Conservation (phyloP, 495 filamentous ascomycete genomes). For the Cetradonia linearis region DNA sequence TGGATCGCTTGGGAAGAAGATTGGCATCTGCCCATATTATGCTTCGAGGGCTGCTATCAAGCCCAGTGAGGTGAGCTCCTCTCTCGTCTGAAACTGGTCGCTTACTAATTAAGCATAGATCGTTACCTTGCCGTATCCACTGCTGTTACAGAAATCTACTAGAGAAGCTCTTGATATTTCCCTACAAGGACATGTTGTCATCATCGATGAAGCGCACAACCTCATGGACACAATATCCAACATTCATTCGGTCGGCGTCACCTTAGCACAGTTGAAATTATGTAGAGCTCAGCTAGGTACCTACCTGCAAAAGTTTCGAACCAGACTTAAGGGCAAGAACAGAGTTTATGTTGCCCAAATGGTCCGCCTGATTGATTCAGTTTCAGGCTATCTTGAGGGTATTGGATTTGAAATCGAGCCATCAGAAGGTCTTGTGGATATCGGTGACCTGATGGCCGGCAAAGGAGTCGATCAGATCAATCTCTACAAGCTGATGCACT, state of each 20-base stretch:
- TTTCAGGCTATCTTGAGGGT: constrained; percentile 54
- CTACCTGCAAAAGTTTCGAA: constrained; percentile 82
- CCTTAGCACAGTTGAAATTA: constrained; percentile 57
- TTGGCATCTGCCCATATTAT: constrained; percentile 91
- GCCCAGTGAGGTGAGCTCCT: constrained; percentile 54
- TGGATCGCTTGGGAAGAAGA: constrained; percentile 59
- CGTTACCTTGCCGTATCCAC: constrained; percentile 84
- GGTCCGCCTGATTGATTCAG: constrained; percentile 65
- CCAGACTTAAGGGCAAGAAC: constrained; percentile 84
- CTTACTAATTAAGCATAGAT: constrained; percentile 46
- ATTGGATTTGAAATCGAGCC: constrained; percentile 30
- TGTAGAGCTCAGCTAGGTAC: constrained; percentile 63
- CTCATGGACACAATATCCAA: constrained; percentile 88
- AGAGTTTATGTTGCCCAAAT: constrained; percentile 83
- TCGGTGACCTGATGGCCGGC: constrained; percentile 60
- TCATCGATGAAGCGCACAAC: constrained; percentile 97
- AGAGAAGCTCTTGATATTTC: constrained; percentile 80
- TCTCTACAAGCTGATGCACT: constrained; percentile 73
- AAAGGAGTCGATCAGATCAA: constrained; percentile 96
- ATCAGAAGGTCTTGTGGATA: constrained; percentile 52
- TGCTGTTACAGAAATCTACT: constrained; percentile 81
- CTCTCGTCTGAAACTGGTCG: not conserved
- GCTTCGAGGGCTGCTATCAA: constrained; percentile 75
- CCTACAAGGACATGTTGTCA: constrained; percentile 75
- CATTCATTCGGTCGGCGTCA: constrained; percentile 73